Percentiles rank a stretch among this genome's conserved stretches.
Conservation (phyloP, 441 rosid species). For the Pelargonium australe region DNA sequence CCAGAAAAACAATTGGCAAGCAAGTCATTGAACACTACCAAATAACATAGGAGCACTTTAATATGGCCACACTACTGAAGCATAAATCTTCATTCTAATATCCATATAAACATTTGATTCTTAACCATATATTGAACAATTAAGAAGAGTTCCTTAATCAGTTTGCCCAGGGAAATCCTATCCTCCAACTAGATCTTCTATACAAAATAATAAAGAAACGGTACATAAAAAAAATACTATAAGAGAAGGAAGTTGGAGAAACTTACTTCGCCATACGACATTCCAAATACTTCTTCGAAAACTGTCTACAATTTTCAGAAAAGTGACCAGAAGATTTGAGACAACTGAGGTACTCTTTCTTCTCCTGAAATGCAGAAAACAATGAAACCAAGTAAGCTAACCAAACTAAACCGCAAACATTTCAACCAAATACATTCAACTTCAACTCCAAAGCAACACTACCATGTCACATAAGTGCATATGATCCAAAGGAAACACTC, state of each 20-base stretch:
- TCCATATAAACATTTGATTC: too few species aligned
- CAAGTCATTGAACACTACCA: too few species aligned
- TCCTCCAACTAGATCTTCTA: too few species aligned
- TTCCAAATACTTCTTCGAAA: conserved; percentile 66
- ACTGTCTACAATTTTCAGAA: conserved; percentile 61
- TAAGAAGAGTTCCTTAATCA: too few species aligned
- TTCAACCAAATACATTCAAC: neutral
- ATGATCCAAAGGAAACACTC: conserved; percentile 89
- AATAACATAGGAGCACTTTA: too few species aligned
- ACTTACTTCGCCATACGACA: conserved; percentile 89
- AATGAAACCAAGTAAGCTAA: neutral
- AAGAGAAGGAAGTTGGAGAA: neutral
- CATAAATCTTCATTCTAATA: too few species aligned
- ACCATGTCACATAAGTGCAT: conserved; percentile 78
- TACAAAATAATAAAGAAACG: too few species aligned
- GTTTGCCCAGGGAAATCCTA: too few species aligned
- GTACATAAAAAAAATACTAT: too few species aligned
- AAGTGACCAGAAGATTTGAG: conserved; percentile 63
- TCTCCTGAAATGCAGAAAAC: conserved; percentile 41
- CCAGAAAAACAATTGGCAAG: too few species aligned
- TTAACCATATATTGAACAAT: too few species aligned
- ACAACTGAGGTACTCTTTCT: conserved; percentile 73
- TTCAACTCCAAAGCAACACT: conserved; percentile 11
- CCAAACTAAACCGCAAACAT: neutral
- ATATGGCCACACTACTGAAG: too few species aligned